Conservation (phyloP, 768 basidiomycete genomes). For the Pleurotus giganteus region DNA sequence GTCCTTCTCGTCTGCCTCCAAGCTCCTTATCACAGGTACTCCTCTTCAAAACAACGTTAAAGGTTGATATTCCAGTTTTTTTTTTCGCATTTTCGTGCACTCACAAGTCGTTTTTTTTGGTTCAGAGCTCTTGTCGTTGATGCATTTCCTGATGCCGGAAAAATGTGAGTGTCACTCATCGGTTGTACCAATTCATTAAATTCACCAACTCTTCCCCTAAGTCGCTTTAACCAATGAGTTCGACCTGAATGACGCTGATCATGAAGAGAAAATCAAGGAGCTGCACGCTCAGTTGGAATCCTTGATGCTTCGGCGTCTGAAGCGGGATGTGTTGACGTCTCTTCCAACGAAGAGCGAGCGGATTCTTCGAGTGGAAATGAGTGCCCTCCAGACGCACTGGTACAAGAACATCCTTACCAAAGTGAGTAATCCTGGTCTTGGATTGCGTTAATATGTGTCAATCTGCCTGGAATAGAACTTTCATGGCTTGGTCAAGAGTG, state of each 20-base stretch:
- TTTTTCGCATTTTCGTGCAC: slow-evolving; percentile 2
- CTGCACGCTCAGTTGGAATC: slow-evolving; percentile 90
- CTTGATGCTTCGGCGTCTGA: slow-evolving; percentile 92
- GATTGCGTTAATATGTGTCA: background rate
- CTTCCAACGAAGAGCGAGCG: slow-evolving; percentile 98
- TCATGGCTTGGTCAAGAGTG: slow-evolving; percentile 85
- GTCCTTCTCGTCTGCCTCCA: slow-evolving; percentile 86
- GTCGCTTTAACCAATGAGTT: slow-evolving; percentile 94
- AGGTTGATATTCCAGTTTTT: slow-evolving; percentile 46
- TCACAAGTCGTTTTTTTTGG: slow-evolving; percentile 11
- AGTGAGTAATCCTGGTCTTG: slow-evolving; percentile 34
- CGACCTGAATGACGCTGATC: slow-evolving; percentile 89
- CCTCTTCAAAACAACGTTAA: slow-evolving; percentile 99
- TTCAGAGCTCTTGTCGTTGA: slow-evolving; percentile 90
- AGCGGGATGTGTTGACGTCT: slow-evolving; percentile 94
- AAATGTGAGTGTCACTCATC: slow-evolving; percentile 62
- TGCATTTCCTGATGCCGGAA: slow-evolving; percentile 99
- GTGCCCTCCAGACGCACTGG: slow-evolving; percentile 92
- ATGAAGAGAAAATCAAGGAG: slow-evolving; percentile 94
- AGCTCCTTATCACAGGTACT: slow-evolving; percentile 96
- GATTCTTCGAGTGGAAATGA: slow-evolving; percentile 97
- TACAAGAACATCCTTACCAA: slow-evolving; percentile 98
- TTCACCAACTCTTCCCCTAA: slow-evolving; percentile 27
- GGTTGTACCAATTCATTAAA: background rate
- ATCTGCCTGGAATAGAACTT: slow-evolving; percentile 65